phyloP scores from a whole-genome alignment of 352 stramenopile species.

The Pythium plurisporium region DNA sequence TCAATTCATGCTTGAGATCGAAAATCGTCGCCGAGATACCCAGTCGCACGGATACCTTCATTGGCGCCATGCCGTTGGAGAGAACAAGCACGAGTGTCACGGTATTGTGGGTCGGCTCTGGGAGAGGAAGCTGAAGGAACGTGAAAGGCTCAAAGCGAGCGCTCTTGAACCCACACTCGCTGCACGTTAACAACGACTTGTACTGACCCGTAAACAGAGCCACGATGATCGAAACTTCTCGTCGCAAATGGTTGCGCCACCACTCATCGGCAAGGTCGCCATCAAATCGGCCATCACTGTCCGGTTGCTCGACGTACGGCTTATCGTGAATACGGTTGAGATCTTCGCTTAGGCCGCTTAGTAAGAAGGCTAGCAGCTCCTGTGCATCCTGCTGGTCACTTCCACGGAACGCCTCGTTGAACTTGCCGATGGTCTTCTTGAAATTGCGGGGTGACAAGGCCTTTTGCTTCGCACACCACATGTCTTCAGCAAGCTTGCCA shows the following conservation, averaged over 20 bases:
- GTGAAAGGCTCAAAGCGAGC: conserved; percentile 93
- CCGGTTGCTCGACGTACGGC: conserved; percentile 97
- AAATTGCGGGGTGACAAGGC: conserved; percentile 90
- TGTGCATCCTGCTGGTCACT: conserved; percentile 98
- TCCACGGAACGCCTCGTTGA: conserved; percentile 95
- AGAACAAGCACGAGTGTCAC: conserved; percentile 79
- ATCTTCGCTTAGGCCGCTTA: conserved; percentile 98
- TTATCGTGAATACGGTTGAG: conserved; percentile 96
- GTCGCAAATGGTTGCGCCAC: conserved; percentile 97
- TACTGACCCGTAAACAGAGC: conserved; percentile 99
- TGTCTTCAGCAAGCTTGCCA: conserved; percentile 92
- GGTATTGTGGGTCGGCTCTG: conserved; percentile 82
- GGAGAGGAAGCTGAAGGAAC: conserved; percentile 82
- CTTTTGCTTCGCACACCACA: conserved; percentile 95
- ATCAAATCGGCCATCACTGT: conserved; percentile 97
- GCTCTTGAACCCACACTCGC: conserved; percentile 93
- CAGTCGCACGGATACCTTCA: conserved; percentile 77
- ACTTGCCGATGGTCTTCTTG: conserved; percentile 93
- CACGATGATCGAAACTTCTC: conserved; percentile 98
- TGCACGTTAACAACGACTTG: conserved; percentile 96
- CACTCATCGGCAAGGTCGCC: conserved; percentile 97
- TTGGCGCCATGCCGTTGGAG: conserved; percentile 61
- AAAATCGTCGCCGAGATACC: conserved; percentile 82
- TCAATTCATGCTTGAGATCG: conserved; percentile 82
- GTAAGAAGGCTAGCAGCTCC: conserved; percentile 94